A percentile compares a stretch with the other conserved stretches of the same genome.
phyloP scores from a whole-genome alignment of 1,284 basidiomycete genomes.

The Lignosus rhinocerotis region DNA sequence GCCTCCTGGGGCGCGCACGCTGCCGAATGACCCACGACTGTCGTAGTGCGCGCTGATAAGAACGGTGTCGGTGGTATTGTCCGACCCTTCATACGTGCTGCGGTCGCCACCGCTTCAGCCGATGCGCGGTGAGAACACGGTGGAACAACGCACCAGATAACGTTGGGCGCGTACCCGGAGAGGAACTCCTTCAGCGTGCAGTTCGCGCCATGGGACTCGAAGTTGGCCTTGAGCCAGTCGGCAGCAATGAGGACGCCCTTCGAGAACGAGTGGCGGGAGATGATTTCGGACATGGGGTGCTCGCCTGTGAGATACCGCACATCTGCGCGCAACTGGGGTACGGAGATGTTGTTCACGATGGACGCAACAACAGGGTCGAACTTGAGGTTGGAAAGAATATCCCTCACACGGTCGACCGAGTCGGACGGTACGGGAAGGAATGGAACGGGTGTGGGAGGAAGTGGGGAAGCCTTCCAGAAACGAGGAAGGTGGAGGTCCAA shows the following conservation, averaged over 20 bases:
- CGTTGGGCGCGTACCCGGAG: constrained; percentile 77
- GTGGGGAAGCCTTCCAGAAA: constrained; percentile 59
- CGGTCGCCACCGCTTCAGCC: neutral
- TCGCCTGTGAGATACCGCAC: constrained; percentile 85
- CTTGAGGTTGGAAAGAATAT: constrained; percentile 48
- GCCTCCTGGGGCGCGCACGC: constrained; percentile 66
- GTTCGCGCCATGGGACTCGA: constrained; percentile 72
- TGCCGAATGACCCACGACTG: constrained; percentile 83
- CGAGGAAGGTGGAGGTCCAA: constrained; percentile 56
- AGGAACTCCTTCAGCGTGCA: constrained; percentile 72
- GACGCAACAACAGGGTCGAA: constrained; percentile 63
- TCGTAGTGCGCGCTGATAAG: constrained; percentile 85
- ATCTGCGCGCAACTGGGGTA: constrained; percentile 64
- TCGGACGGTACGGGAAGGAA: constrained; percentile 54
- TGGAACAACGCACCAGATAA: constrained; percentile 65
- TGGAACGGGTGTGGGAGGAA: constrained; percentile 48
- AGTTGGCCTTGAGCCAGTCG: constrained; percentile 69
- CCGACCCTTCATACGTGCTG: constrained; percentile 56
- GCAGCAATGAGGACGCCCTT: constrained; percentile 70
- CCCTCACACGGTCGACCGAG: constrained; percentile 49
- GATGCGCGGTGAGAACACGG: neutral
- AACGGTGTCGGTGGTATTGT: constrained; percentile 57
- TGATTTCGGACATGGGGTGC: constrained; percentile 60
- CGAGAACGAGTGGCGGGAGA: constrained; percentile 79
- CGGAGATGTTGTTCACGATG: constrained; percentile 63